Base-by-base conservation (phyloP, 2,329 filamentous ascomycete genomes). In the Beauveria varroae region DNA sequence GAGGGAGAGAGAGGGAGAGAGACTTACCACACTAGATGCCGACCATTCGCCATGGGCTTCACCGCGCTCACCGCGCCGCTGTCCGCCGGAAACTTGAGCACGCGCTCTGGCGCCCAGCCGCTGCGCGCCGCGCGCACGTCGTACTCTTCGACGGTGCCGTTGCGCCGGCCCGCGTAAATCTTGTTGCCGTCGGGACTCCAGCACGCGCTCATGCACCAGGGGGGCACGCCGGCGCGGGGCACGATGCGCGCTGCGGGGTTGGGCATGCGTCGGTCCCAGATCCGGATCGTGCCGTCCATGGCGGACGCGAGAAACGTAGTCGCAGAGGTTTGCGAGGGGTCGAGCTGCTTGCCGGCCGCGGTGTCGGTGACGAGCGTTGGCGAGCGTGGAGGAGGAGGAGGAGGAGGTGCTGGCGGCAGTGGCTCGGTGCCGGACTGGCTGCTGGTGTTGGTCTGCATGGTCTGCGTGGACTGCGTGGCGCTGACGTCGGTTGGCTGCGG, bases 181-280 rank as follows among this genome's bases (percentile, higher is more conserved):
- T 86, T 91, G 74, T 98, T 98, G 16, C 95, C 95, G 71, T 97
- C 90, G 0, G 92, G 92, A 60, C 89, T 93, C 95, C 95, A 99
- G 76, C 92, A 96, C 1, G 92, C 91, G 66, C 91, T 93, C 86
- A 96, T 97, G 74, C 93, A 98, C 93, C 93, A 99, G 0, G 93
- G 95, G 1, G 95, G 93, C 0, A 91, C 90, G 20, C 86, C 86
- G 12, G 86, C 84, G 12, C 86, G 81, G 20, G 89, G 90, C 1
- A 81, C 80, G 61, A 98, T 93, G 30, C 87, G 86, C 3, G 95
- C 92, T 1, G 96, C 81, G 0, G 93, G 89, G 41, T 88, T 83
- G 1, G 84, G 83, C 64, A 89, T 84, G 22, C 95, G 86, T 3
- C 88, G 81, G 69, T 99, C 96, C 93, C 95, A 99, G 66, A 99